Conservation (phyloP, 192 early-diverging fungal species). For the Entrophospora sp. region DNA sequence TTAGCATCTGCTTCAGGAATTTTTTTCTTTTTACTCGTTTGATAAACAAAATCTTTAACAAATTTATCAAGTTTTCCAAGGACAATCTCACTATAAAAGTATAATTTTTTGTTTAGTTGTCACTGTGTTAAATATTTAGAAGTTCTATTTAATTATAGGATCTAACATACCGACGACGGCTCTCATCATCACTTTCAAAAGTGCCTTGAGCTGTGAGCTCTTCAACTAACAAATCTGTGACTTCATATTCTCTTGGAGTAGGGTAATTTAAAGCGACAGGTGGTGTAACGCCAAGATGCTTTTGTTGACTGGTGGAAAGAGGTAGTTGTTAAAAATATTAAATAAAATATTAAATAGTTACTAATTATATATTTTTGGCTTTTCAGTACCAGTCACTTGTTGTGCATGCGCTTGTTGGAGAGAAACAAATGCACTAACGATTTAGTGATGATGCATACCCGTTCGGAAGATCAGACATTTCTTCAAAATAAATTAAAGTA, state of each 20-base stretch:
- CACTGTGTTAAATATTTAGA: too few species aligned
- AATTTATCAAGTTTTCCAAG: slow-evolving; percentile 80
- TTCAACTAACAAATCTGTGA: slow-evolving; percentile 60
- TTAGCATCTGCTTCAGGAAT: slow-evolving; percentile 73
- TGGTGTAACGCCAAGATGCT: slow-evolving; percentile 68
- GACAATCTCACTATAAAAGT: slow-evolving; percentile 65
- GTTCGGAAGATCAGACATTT: neutral
- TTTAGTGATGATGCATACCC: neutral
- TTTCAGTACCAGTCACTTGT: neutral
- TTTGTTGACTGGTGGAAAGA: slow-evolving; percentile 15
- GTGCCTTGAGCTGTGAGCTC: slow-evolving; percentile 66
- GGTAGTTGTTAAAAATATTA: neutral
- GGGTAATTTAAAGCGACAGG: slow-evolving; percentile 62
- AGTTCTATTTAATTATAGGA: too few species aligned
- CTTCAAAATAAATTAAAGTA: too few species aligned
- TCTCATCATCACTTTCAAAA: slow-evolving; percentile 84
- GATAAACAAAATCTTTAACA: slow-evolving; percentile 88
- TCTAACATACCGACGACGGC: slow-evolving; percentile 76
- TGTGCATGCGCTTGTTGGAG: too few species aligned
- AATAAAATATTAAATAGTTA: neutral
- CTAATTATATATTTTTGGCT: neutral
- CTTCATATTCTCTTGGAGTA: slow-evolving; percentile 55
- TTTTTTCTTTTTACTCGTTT: slow-evolving; percentile 57
- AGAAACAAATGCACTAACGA: too few species aligned
- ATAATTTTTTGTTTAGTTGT: too few species aligned